Percentiles rank a stretch among this genome's conserved stretches.
These are phyloP conservation scores for Aspergillus felis DNA, from an alignment of 2,329 filamentous ascomycete species.

Conservation along the genomic window DNA sequence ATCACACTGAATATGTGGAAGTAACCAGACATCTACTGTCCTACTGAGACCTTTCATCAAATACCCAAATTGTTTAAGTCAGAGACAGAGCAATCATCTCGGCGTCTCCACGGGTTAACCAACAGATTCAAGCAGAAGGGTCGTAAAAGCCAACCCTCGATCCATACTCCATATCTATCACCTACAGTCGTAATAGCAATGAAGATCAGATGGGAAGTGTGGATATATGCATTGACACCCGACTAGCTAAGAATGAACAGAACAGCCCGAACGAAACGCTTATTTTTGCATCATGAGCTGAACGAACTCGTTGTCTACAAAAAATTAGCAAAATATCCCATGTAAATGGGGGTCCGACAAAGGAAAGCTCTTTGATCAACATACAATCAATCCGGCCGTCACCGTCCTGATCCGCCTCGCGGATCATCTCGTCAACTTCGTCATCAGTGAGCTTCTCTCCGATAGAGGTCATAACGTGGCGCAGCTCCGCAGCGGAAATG, in stretches of 20 bases:
- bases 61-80: not conserved
- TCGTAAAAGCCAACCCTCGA: slow-evolving; percentile 8
- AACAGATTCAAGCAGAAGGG: slow-evolving; percentile 4
- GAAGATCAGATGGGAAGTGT: slow-evolving; percentile 19
- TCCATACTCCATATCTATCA: not conserved
- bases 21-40: not conserved
- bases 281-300: slow-evolving; percentile 97
- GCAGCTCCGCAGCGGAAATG: slow-evolving; percentile 82
- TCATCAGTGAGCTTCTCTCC: slow-evolving; percentile 88
- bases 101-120: not conserved
- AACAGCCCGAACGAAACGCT: slow-evolving; percentile 29
- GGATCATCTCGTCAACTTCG: slow-evolving; percentile 90
- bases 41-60: not conserved
- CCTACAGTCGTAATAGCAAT: slow-evolving; percentile 23
- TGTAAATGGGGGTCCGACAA: not conserved
- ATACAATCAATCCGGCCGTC: slow-evolving; percentile 85
- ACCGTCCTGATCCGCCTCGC: slow-evolving; percentile 84
- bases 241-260: slow-evolving; percentile 28
- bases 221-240: slow-evolving; percentile 21
- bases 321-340: slow-evolving; percentile 20
- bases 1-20: not conserved
- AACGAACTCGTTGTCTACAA: slow-evolving; percentile 81
- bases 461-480: slow-evolving; percentile 89
- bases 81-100: not conserved
- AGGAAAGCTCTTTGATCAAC: slow-evolving; percentile 27